phyloP scores from a whole-genome alignment of 257 asterid species.

The Prunella vulgaris region DNA sequence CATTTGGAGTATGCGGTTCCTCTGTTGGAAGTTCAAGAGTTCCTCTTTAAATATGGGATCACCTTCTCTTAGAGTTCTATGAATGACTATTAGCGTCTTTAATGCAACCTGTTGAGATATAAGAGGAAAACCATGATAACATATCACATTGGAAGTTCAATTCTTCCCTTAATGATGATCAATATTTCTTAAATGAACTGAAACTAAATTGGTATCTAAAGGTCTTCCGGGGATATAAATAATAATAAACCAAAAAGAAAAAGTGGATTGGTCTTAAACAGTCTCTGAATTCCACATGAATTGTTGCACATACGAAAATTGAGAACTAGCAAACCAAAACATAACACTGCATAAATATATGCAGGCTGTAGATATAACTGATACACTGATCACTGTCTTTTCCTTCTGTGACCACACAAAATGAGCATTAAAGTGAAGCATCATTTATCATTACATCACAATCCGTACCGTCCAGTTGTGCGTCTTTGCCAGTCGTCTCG shows the following conservation, averaged over 20 bases:
- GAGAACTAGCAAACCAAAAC: neutral
- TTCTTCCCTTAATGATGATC: neutral
- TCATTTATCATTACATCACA: neutral
- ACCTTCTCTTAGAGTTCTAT: constrained; percentile 86
- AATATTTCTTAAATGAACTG: neutral
- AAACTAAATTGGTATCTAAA: neutral
- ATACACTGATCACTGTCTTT: no score
- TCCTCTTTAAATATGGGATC: constrained; percentile 90
- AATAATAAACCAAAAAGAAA: neutral
- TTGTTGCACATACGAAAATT: neutral
- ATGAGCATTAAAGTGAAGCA: neutral
- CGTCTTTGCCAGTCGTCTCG: constrained; percentile 88
- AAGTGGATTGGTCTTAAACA: no score
- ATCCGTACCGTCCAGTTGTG: constrained; percentile 93
- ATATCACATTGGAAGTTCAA: neutral
- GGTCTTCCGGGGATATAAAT: neutral
- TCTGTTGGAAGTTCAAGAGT: constrained; percentile 71
- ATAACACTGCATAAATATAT: neutral
- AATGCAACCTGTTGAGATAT: constrained; percentile 63
- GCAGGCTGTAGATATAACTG: neutral
- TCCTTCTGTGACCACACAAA: no score
- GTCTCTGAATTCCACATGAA: neutral
- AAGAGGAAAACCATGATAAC: neutral
- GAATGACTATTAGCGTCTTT: constrained; percentile 78
- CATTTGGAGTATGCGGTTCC: constrained; percentile 81